A percentile compares a stretch with the other conserved stretches of the same genome.
phyloP scores from a whole-genome alignment of 169 alveolate genomes.

The Cryptosporidium xiaoi region DNA sequence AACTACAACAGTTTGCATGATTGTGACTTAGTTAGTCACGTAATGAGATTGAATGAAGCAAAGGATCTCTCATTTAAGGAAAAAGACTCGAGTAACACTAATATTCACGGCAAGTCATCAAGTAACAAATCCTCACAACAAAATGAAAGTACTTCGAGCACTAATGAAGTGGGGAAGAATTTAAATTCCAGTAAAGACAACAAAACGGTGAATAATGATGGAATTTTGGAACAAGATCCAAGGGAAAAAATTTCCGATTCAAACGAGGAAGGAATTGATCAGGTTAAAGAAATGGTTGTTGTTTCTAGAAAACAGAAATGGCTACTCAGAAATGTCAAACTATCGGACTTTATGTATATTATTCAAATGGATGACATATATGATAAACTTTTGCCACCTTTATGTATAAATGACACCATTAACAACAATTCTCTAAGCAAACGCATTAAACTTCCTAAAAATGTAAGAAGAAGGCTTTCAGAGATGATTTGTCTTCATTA shows the following conservation, averaged over 20 bases:
- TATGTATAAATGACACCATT: no score
- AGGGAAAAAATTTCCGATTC: background rate
- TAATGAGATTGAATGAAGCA: conserved; percentile 19
- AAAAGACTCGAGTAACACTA: no score
- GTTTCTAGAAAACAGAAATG: conserved; percentile 71
- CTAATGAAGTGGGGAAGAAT: background rate
- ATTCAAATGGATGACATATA: conserved; percentile 20
- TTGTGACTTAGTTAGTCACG: background rate
- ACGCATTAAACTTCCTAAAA: conserved; percentile 14
- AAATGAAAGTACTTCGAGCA: no score
- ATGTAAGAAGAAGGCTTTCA: background rate
- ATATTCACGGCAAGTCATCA: no score
- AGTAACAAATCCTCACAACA: no score
- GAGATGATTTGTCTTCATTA: no score
- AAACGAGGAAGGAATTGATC: conserved; percentile 2
- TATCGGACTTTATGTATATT: conserved; percentile 25
- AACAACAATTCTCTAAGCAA: background rate
- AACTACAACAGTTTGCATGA: background rate
- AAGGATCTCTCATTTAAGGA: no score
- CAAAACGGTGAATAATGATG: no score
- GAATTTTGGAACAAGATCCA: background rate
- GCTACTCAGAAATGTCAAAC: conserved; percentile 50
- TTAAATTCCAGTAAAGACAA: no score
- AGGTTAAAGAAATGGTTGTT: conserved; percentile 29
- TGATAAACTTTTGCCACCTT: background rate